These are phyloP conservation scores for Candida ortonii DNA, from an alignment of 805 yeast species.

Conservation along the genomic window DNA sequence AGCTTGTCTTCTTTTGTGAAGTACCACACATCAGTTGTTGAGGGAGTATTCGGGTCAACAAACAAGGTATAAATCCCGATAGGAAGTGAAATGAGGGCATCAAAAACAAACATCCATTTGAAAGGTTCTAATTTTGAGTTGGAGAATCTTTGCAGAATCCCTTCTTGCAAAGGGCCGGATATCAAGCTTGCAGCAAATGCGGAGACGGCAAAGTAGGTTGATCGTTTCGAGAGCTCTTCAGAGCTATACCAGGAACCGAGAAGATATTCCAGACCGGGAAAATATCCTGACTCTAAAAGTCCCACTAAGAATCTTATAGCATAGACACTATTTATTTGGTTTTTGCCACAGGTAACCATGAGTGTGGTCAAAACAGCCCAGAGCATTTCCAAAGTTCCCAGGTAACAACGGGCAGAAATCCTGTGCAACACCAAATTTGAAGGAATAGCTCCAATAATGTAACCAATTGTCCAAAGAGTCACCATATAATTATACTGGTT, in stretches of 20 bases:
- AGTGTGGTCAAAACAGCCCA: constrained; percentile 44
- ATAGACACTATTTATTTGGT: constrained; percentile 26
- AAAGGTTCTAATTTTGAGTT: constrained; percentile 32
- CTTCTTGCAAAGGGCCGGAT: constrained; percentile 38
- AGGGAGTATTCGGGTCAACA: constrained; percentile 46
- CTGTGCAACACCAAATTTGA: constrained; percentile 42
- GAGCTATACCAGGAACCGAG: constrained; percentile 36
- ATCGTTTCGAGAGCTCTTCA: constrained; percentile 35
- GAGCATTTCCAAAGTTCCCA: constrained; percentile 42
- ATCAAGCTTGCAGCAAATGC: constrained; percentile 36
- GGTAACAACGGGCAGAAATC: constrained; percentile 41
- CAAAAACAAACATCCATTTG: constrained; percentile 47
- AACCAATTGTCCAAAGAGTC: constrained; percentile 50
- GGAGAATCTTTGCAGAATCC: constrained; percentile 24
- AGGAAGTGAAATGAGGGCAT: constrained; percentile 37
- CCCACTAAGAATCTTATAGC: constrained; percentile 40
- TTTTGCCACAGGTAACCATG: constrained; percentile 32
- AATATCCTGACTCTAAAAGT: constrained; percentile 45
- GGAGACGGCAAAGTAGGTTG: constrained; percentile 34
- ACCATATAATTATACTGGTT: constrained; percentile 45
- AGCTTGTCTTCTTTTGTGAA: constrained; percentile 37
- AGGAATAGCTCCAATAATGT: constrained; percentile 48
- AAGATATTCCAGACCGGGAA: constrained; percentile 46
- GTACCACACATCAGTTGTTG: constrained; percentile 39
- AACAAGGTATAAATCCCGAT: constrained; percentile 41